These are phyloP conservation scores for Chlorella variabilis DNA, from an alignment of 163 green algal species.

Conservation along the genomic window DNA sequence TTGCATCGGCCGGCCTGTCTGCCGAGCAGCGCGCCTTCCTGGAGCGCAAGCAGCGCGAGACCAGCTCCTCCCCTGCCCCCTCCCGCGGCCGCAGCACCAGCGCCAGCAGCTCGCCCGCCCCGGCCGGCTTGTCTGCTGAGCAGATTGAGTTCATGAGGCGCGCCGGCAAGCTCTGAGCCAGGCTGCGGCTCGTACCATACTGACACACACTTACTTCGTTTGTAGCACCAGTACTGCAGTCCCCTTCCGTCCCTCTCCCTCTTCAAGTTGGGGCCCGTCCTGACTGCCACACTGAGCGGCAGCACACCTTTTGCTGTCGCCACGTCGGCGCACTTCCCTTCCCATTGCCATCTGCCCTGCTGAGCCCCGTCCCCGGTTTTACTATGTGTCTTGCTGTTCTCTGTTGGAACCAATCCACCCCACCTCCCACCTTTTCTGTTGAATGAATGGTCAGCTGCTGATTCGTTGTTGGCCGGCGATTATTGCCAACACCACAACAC, in stretches of 20 bases:
- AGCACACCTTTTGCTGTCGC: background rate
- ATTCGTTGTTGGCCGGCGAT: background rate
- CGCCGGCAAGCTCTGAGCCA: background rate
- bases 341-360: background rate
- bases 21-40: slow-evolving; percentile 15
- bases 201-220: background rate
- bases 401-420: background rate
- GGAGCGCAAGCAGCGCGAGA: slow-evolving; percentile 12
- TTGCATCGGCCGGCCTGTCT: background rate
- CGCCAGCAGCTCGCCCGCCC: background rate
- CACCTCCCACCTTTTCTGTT: background rate
- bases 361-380: background rate
- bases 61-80: background rate
- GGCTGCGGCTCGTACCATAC: no score
- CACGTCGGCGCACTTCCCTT: background rate
- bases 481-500: no score
- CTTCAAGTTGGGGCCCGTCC: background rate
- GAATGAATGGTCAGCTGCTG: background rate
- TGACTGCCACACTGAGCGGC: background rate
- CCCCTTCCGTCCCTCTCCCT: background rate
- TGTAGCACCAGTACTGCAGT: background rate
- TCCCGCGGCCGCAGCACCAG: background rate
- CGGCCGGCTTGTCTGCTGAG: background rate
- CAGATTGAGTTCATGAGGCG: background rate
- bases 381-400: background rate